These are phyloP conservation scores for Yamadazyma nakazawae DNA, from an alignment of 805 yeast genomes.

Conservation along the genomic window DNA sequence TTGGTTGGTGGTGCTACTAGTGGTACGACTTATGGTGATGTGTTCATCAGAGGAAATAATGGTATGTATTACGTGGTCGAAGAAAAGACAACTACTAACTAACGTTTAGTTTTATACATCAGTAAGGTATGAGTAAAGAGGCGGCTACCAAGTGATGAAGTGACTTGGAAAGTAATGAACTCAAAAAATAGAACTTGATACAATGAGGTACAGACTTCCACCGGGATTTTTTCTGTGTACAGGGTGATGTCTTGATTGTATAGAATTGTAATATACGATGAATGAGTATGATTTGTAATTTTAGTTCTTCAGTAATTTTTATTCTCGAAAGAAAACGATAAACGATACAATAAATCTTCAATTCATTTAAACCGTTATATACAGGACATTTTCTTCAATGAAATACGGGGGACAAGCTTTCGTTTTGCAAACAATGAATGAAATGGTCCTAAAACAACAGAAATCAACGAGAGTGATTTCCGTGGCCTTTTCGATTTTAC, in stretches of 20 bases:
- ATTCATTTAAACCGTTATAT: too few relatives aligned
- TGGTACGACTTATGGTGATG: slow-evolving; percentile 61
- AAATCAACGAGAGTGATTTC: too few relatives aligned
- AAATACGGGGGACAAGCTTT: too few relatives aligned
- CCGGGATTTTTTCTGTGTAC: neutral
- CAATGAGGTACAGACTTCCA: neutral
- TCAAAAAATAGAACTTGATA: neutral
- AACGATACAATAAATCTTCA: too few relatives aligned
- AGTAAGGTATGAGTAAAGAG: slow-evolving; percentile 27
- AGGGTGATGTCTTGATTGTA: neutral
- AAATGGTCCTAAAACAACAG: too few relatives aligned
- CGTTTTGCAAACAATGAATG: too few relatives aligned
- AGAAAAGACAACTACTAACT: slow-evolving; percentile 14
- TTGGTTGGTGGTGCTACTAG: slow-evolving; percentile 45
- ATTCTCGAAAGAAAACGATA: neutral
- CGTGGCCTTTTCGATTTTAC: too few relatives aligned
- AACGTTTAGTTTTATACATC: slow-evolving; percentile 40
- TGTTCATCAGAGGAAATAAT: slow-evolving; percentile 83
- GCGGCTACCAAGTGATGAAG: neutral
- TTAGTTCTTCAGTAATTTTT: neutral
- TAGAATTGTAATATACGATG: slow-evolving; percentile 6
- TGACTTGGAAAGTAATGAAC: neutral
- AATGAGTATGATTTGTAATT: neutral
- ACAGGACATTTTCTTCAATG: too few relatives aligned
- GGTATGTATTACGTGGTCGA: slow-evolving; percentile 46